These are phyloP conservation scores for Lyophyllum semitale DNA, from an alignment of 768 basidiomycete genomes.

Conservation along the genomic window DNA sequence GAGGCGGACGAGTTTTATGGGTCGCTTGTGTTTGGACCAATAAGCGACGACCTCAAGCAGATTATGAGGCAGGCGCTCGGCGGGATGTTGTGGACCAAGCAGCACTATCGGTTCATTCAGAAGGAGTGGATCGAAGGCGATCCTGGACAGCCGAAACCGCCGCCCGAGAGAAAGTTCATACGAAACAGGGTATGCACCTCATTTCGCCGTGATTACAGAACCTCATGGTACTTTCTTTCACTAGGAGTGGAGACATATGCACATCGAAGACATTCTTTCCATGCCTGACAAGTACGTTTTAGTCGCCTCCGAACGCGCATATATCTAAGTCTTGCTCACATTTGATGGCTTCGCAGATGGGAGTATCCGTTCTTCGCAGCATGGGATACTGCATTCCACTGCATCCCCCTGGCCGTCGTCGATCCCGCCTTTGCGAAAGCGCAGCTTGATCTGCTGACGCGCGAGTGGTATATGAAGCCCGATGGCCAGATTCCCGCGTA, in stretches of 20 bases:
- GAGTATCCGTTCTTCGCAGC: slow-evolving; percentile 99
- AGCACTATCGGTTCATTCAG: slow-evolving; percentile 95
- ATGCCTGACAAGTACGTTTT: slow-evolving; percentile 95
- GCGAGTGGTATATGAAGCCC: slow-evolving; percentile 99
- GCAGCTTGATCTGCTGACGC: slow-evolving; percentile 91
- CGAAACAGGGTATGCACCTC: slow-evolving; percentile 69
- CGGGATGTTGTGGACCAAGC: slow-evolving; percentile 99
- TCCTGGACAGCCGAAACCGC: slow-evolving; percentile 92
- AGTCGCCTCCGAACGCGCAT: neutral
- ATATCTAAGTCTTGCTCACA: slow-evolving; percentile 1
- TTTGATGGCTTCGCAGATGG: slow-evolving; percentile 56
- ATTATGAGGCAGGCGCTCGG: slow-evolving; percentile 95
- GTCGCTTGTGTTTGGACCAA: slow-evolving; percentile 75
- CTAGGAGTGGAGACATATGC: slow-evolving; percentile 94
- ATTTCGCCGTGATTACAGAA: neutral
- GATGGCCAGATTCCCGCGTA: slow-evolving; percentile 99
- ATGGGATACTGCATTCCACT: slow-evolving; percentile 99
- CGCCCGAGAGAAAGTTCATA: slow-evolving; percentile 81
- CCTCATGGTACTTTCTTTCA: neutral
- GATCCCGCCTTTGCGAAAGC: slow-evolving; percentile 97
- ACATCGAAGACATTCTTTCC: slow-evolving; percentile 93
- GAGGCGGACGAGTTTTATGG: slow-evolving; percentile 98
- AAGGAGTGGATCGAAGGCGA: slow-evolving; percentile 97
- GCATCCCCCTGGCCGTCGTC: slow-evolving; percentile 94
- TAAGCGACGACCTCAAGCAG: slow-evolving; percentile 91